Base-by-base conservation (phyloP, 441 rosid species). In the Brassica balearica region DNA sequence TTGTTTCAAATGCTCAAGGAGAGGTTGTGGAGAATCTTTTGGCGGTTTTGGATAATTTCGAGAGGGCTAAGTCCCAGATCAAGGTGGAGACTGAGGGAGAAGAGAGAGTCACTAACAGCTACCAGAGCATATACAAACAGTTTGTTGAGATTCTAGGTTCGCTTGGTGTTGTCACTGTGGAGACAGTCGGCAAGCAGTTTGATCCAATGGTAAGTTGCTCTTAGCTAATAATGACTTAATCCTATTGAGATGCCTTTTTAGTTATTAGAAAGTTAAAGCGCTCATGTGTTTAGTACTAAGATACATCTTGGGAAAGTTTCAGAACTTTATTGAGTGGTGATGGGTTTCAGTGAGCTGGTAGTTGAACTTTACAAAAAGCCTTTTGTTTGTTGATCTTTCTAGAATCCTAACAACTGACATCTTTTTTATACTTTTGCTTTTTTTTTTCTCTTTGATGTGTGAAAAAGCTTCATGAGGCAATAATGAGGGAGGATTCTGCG, bases 41-140 rank as follows among this genome's bases (percentile, higher is more conserved):
- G 76, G 78, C 85, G 11, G 94, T 95, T 74, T 80, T 95, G 85
- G 99, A 95, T 83, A 93, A 92, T 82, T 95, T 95, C 71, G 98
- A 93, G 87, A 90, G 98, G 85, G 99, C 98, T 48, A 93, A 92
- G 82, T 58, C 86, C 59, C 99, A 95, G 68, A 85, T 95, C 60
- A 95, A 95, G 84, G 85, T 86, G 74, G 96, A 87, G 77, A 87
- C 92, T 3, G 98, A 93, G 82, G 96, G 91, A 82, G 99, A 95
- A 85, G 96, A 92, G 88, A 93, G 84, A 87, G 89, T 95, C 77
- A 91, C 80, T 43, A 88, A 82, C 68, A 93, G 98, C 88, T 95
- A 95, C 69, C 99, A 95, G 87, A 91, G 91, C 85, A 93, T 95
- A 80, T 93, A 89, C 80, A 95, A 95, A 87, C 99, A 95, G 80